Base-by-base conservation (phyloP, 257 asterid genomes). In the Echites panduratus region DNA sequence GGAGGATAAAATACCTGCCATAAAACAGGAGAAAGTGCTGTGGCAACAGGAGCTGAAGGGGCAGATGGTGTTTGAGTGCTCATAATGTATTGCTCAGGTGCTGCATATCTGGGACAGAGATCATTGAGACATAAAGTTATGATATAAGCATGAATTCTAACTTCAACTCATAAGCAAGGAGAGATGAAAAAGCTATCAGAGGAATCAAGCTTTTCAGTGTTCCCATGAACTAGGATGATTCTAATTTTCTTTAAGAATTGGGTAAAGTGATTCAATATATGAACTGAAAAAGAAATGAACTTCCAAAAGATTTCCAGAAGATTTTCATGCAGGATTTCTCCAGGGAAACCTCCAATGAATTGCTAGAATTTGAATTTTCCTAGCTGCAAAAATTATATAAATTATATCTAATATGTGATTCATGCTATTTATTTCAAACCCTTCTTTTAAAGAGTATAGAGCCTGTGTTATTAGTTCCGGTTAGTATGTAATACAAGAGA, bases 51-150 rank as follows among this genome's bases (percentile, higher is more conserved):
- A 56, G 84, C 96, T 0, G 99, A 92, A 35, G 99, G 99, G 22
- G 98, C 98, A 1, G 96, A 95, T 12, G 99, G 99, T 38, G 99
- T 95, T 84, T 94, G 97, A 74, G 99, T 92, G 81, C 99, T 91
- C 99, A 94, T 94, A 59, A 94, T 91, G 78, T 91, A 94, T 76
- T 94, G 99, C 81, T 94, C 99, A n/a, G 99, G 99, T 71, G 99
- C 98, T 75, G 97, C 86, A 76, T 95, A 92, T 84, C 98, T 94
- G 85, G 41, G 73, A 24, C 16, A 48, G 71, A 79, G 5, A 40
- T 40, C 32, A 70, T 24, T 32, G 38, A 32, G 68, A 75, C 44
- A 70, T 29, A 45, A 19, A 38, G 57, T 45, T 27, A n/a, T 12
- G 38, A 26, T 13, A 56, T 29, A 41, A 38, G 54, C 57, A 45